Evolutionary conservation across 441 rosid genomes (phyloP), one percentile per base, ranked within the genome.

Genomic region (Theobroma grandiflorum): DNA sequence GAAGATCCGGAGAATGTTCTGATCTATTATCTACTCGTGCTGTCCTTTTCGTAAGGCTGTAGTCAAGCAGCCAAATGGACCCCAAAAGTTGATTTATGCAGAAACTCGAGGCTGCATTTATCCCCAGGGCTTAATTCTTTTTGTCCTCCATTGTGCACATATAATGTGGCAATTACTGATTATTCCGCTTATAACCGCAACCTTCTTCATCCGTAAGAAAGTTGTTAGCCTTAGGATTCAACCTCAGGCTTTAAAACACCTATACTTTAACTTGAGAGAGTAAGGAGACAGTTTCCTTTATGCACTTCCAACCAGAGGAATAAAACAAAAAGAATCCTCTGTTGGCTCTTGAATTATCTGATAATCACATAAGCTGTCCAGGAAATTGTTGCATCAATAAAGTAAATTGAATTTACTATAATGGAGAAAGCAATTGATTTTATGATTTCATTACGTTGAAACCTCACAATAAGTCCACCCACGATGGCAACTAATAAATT

Each of bases 1-100:
- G 85, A 72, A 82, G 80, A 79, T 83, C 85, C 82, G 18, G 14
- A 71, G 85, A 71, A 83, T 79, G 85, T 83, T 75, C 82, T 79
- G 31, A 26, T 26, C 12, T 38, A 55, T 42, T 9, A n/a, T 12
- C 64, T 12, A 20, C 16, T 11, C 9, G 52, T 38, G 75, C 35
- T 35, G 47, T 26, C 75, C 2, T 64, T 72, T 72, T 55, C 10
- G 50, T 20, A 7, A 57, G 50, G 52, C 18, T 53, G n/a, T 26
- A 72, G 59, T 61, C 75, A 78, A 74, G 67, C 76, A 14, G 35
- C 58, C 66, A 67, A 67, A 8, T n/a, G 65, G 75, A 73, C 74
- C 62, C 57, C 33, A 63, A 61, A 78, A 20, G 47, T 40, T 31
- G 15, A 50, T 16, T 43, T 47, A 72, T 26, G 74, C 67, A n/a